Percentiles rank a stretch among this genome's conserved stretches.
Conservation (phyloP, 75 land plant genomes). For the Sequoiadendron giganteum region DNA sequence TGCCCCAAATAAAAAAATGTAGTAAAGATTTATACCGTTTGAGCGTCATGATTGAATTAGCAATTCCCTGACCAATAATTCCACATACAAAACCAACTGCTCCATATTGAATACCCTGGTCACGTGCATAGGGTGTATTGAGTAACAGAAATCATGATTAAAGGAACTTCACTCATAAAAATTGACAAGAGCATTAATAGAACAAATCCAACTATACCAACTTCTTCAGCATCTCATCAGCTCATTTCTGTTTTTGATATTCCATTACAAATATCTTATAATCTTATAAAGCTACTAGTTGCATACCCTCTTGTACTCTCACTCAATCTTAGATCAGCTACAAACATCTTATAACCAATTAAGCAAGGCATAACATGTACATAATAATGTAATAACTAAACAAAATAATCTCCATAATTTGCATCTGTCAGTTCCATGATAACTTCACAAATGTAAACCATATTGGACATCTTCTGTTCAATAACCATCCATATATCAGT, state of each 20-base stretch:
- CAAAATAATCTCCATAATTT: not conserved
- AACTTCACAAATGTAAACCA: not conserved
- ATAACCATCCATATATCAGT: not conserved
- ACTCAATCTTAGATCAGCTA: not conserved
- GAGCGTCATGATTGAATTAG: conserved; percentile 84
- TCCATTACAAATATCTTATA: not conserved
- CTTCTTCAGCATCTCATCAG: not conserved
- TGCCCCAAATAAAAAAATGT: not conserved
- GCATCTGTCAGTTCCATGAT: not conserved
- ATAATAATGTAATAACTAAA: not conserved
- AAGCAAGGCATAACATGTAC: not conserved
- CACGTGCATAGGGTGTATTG: not conserved
- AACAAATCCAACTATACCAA: not conserved
- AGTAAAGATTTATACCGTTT: conserved; percentile 55
- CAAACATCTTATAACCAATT: not conserved
- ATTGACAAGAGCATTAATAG: not conserved
- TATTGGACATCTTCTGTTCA: not conserved
- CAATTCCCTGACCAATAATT: conserved; percentile 92
- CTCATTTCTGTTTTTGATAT: not conserved
- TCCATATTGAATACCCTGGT: conserved; percentile 83
- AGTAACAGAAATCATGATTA: not conserved
- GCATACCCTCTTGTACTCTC: not conserved
- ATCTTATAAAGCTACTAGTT: not conserved
- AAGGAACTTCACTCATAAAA: not conserved
- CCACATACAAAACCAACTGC: conserved; percentile 88